Percentiles rank a stretch among this genome's conserved stretches.
Conservation (phyloP, 176 grass and related monocot genomes). For the Aechmea fasciata region DNA sequence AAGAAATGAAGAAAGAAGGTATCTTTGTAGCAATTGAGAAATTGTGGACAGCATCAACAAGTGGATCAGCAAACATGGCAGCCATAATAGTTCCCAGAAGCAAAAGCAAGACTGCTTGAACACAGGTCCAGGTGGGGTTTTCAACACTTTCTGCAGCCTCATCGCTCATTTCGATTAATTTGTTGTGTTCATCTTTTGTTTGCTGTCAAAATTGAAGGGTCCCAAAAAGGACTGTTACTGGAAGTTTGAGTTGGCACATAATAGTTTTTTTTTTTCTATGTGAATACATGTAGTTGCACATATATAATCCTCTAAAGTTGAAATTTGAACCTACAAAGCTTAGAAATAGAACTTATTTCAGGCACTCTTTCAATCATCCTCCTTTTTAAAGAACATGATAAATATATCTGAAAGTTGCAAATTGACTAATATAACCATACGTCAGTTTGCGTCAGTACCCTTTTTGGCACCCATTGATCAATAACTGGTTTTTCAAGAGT, state of each 20-base stretch:
- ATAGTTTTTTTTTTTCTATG: too few species aligned
- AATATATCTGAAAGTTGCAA: too few species aligned
- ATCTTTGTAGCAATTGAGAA: constrained; percentile 76
- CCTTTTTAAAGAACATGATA: too few species aligned
- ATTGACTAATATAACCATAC: too few species aligned
- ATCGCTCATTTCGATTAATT: constrained; percentile 45
- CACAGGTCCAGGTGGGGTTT: constrained; percentile 45
- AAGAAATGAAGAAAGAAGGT: constrained; percentile 91
- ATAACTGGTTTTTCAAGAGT: too few species aligned
- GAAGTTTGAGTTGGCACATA: neutral
- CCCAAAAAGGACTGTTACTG: neutral
- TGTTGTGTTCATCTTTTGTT: constrained; percentile 44
- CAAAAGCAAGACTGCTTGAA: constrained; percentile 53
- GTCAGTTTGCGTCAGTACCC: too few species aligned
- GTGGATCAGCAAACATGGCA: constrained; percentile 71
- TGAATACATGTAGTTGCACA: too few species aligned
- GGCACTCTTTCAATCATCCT: too few species aligned
- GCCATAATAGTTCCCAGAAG: constrained; percentile 60
- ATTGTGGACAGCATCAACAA: constrained; percentile 88
- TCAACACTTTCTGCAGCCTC: constrained; percentile 58
- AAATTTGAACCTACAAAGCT: too few species aligned
- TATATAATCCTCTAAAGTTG: too few species aligned
- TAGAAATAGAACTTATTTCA: too few species aligned
- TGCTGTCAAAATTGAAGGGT: constrained; percentile 36
- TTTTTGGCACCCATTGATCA: too few species aligned